Base-by-base conservation (phyloP, 805 yeast genomes). In the Candida montana region DNA sequence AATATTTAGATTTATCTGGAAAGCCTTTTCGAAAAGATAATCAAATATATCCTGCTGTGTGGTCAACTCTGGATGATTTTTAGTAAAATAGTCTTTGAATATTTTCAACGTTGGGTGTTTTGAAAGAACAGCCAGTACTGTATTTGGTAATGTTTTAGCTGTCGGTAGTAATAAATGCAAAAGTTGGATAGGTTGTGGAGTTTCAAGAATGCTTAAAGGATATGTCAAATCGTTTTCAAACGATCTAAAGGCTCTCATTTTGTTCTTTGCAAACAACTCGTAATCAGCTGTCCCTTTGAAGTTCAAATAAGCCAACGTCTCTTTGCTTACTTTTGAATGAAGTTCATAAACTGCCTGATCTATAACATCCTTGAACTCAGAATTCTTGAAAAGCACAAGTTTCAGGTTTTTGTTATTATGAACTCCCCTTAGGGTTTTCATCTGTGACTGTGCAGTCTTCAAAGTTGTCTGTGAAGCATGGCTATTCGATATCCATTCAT, bases 1-100 rank as follows among this genome's bases (percentile, higher is more conserved):
- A 7, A 38, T 17, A 4, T 21, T 35, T 3, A 40, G 13, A 15
- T 42, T 33, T 10, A 39, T 38, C 3, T 39, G 36, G 15, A 40
- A 46, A 11, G 52, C 46, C 10, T 18, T 31, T 21, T 51, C 56
- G 7, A 21, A 21, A 21, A 21, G 24, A 21, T 21, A 21, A 7
- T 21, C 24, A 21, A 21, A 7, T 21, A 7, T n/a, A n/a, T n/a
- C n/a, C n/a, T n/a, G n/a, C n/a, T n/a, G n/a, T 21, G 6, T 21
- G 24, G 24, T 21, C 24, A 21, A 21, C 6, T 21, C 9, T 21
- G 24, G 24, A 21, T 21, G 24, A 21, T 21, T 7, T 21, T 21
- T 6, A 7, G 6, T 9, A 21, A 21, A 21, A 9, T 21, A 21
- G 6, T 21, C 9, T 7, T 21, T 9, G 9, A 21, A 21, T 9